phyloP scores from a whole-genome alignment of 352 stramenopile species.

The Pythium aquatile region DNA sequence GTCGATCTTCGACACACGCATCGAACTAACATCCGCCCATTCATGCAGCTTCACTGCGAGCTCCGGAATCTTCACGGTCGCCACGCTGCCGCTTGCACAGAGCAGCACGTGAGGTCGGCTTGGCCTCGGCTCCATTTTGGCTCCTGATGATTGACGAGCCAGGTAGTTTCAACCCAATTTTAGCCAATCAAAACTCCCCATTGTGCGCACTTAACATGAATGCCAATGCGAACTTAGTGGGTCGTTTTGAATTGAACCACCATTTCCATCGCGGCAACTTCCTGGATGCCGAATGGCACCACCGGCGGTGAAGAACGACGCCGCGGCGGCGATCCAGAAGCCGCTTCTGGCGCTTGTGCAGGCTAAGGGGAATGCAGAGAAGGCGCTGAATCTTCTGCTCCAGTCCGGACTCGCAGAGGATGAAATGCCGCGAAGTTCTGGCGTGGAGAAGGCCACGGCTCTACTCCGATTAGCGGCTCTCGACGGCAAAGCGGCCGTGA shows the following conservation, averaged over 20 bases:
- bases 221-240: constrained; percentile 13
- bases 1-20: not conserved
- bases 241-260: constrained; percentile 19
- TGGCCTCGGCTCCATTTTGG: constrained; percentile 7
- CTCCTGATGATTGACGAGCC: not conserved
- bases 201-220: constrained; percentile 3
- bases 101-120: constrained; percentile 61
- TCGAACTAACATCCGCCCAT: constrained; percentile 51
- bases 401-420: constrained; percentile 2
- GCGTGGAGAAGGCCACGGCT: constrained; percentile 14
- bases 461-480: constrained; percentile 10
- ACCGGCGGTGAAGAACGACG: constrained; percentile 12
- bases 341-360: constrained; percentile 29
- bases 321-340: constrained; percentile 26
- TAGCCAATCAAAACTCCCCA: constrained; percentile 7
- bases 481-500: not conserved
- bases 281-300: constrained; percentile 6
- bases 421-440: constrained; percentile 5
- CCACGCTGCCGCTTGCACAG: constrained; percentile 81
- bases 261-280: constrained; percentile 7
- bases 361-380: constrained; percentile 19
- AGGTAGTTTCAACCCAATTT: not conserved
- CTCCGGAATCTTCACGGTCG: constrained; percentile 86
- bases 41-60: constrained; percentile 57
- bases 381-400: constrained; percentile 12